Conservation (phyloP, 1,284 basidiomycete species). For the Anthracocystis setariae region DNA sequence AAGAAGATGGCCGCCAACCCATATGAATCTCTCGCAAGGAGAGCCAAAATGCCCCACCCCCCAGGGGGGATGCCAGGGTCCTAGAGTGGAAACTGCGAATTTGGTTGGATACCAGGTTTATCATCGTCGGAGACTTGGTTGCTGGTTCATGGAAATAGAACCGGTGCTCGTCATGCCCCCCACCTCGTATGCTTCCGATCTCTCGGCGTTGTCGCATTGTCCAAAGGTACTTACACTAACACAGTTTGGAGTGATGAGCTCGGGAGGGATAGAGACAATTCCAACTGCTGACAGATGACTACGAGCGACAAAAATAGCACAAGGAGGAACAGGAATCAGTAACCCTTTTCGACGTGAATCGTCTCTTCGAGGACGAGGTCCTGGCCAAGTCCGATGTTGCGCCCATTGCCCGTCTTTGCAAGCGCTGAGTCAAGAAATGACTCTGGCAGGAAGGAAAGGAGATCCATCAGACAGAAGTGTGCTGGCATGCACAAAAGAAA, state of each 20-base stretch:
- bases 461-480: conserved; percentile 64
- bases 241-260: conserved; percentile 1
- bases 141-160: neutral
- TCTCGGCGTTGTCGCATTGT: neutral
- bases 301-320: conserved; percentile 5
- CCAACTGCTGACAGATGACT: conserved; percentile 12
- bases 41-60: conserved; percentile 64
- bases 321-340: conserved; percentile 13
- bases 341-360: neutral
- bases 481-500: conserved; percentile 67
- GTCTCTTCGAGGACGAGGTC: neutral
- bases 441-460: conserved; percentile 14
- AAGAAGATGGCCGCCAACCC: conserved; percentile 58
- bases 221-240: conserved; percentile 27
- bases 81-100: conserved; percentile 69
- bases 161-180: neutral
- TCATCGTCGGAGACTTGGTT: conserved; percentile 62
- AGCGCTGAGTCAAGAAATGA: neutral
- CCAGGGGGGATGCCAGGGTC: conserved; percentile 57
- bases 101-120: conserved; percentile 68
- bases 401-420: neutral
- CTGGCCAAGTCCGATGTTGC: neutral
- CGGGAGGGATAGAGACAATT: conserved; percentile 2
- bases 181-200: neutral
- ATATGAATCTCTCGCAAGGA: conserved; percentile 64